These are phyloP conservation scores for Metrosideros polymorpha DNA, from an alignment of 441 rosid species.

Conservation along the genomic window DNA sequence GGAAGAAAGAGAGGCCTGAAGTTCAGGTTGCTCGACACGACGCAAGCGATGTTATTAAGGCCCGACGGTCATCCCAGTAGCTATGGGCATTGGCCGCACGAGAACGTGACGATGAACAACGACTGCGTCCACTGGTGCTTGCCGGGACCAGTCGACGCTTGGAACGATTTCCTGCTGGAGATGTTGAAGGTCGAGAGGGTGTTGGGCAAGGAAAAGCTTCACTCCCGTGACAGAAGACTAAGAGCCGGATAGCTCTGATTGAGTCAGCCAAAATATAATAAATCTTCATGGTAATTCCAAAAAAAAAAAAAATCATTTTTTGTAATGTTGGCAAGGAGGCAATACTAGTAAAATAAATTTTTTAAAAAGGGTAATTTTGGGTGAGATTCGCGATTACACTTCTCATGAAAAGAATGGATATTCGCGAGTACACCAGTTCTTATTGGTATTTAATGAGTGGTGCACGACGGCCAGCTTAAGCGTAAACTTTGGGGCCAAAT, in stretches of 20 bases:
- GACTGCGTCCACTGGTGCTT: slow-evolving; percentile 72
- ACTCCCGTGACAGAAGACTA: slow-evolving; percentile 22
- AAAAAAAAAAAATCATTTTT: background rate
- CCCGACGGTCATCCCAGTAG: slow-evolving; percentile 60
- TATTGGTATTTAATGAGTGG: too few relatives aligned
- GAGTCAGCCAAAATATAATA: background rate
- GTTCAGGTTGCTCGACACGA: slow-evolving; percentile 38
- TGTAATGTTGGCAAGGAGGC: too few relatives aligned
- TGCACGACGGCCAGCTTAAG: too few relatives aligned
- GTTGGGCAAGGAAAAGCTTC: slow-evolving; percentile 15
- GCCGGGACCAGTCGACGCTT: slow-evolving; percentile 55
- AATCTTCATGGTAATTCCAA: background rate
- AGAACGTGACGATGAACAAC: slow-evolving; percentile 40
- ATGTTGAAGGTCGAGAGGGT: slow-evolving; percentile 57
- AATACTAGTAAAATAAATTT: too few relatives aligned
- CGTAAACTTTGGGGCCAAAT: too few relatives aligned
- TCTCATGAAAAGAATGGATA: too few relatives aligned
- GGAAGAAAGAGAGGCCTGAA: slow-evolving; percentile 35
- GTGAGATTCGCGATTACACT: too few relatives aligned
- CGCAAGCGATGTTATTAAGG: slow-evolving; percentile 37
- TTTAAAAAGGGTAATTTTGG: too few relatives aligned
- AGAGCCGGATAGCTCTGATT: background rate
- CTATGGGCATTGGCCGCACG: slow-evolving; percentile 39
- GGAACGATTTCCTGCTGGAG: slow-evolving; percentile 52
- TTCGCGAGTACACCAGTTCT: too few relatives aligned